Base-by-base conservation (phyloP, 495 filamentous ascomycete species). In the Aspergillus olivimuriae region DNA sequence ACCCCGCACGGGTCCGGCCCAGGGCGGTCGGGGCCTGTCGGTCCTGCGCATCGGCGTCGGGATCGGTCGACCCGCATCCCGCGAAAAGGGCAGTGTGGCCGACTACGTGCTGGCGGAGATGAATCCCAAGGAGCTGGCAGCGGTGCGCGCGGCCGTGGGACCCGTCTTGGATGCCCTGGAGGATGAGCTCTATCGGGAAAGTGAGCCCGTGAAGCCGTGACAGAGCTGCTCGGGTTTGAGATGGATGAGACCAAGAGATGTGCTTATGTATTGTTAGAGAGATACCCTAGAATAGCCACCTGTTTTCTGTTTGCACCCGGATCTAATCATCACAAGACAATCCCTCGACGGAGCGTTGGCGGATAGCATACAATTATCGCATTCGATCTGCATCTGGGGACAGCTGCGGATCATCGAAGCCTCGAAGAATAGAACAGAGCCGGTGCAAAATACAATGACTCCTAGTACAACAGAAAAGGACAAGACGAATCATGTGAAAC, bases 91-190 rank as follows among this genome's bases (percentile, higher is more conserved):
- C 12, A 71, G 66, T 7, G 83, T 90, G 9, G 64, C 77, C 17
- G 67, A 76, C 11, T 87, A 86, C 66, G 87, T 92, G 22, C 51
- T 92, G 30, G 66, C 65, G 53, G 75, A 79, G 51, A 79, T 89
- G 69, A 72, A 63, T 12, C 41, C 50, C 10, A 53, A 46, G 34
- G 82, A 80, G 61, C 49, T 69, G 48, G 55, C 61, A 7, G 68
- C 73, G 15, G 68, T 84, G 20, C 61, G 69, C 10, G 55, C 57
- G 17, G 73, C 69, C 2, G 78, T 73, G 31, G 68, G 56, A 18
- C 66, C 62, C 34, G 66, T 87, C 17, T 44, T 78, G 24, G 54
- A 63, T 26, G 60, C 66, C 33, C 54, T 91, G 46, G 56, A 47
- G 23, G 60, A 79, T 42, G 68, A 73, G 52, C 30, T 66, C 12